phyloP scores from a whole-genome alignment of 495 filamentous ascomycete genomes.

The Daldinia decipiens region DNA sequence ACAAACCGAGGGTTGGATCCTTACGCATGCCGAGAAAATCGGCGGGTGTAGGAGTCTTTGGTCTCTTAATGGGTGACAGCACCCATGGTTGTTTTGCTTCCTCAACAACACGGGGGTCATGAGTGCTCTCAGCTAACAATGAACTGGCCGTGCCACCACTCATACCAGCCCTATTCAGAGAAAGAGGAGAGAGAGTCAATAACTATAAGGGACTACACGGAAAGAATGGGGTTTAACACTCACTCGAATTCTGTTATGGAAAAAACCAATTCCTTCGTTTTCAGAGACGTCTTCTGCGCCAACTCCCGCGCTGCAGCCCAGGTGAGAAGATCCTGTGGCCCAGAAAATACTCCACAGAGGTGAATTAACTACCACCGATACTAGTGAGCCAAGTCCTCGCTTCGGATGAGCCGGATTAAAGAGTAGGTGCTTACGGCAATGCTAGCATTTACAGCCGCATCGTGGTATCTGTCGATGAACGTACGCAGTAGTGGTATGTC shows the following conservation, averaged over 20 bases:
- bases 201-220: background rate
- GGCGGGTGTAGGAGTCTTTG: constrained; percentile 6
- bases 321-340: constrained; percentile 74
- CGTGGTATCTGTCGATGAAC: constrained; percentile 78
- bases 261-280: constrained; percentile 63
- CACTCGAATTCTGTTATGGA: constrained; percentile 67
- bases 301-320: constrained; percentile 70
- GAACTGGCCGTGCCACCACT: constrained; percentile 26
- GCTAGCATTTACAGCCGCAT: constrained; percentile 72
- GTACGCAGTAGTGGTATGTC: constrained; percentile 76
- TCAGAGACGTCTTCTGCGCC: constrained; percentile 61
- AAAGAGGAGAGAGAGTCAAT: background rate
- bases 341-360: constrained; percentile 70
- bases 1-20: constrained; percentile 23
- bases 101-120: constrained; percentile 1
- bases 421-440: constrained; percentile 76
- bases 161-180: constrained; percentile 3
- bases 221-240: constrained; percentile 8
- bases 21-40: constrained; percentile 23
- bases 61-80: constrained; percentile 15
- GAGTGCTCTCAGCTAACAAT: constrained; percentile 20
- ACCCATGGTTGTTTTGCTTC: constrained; percentile 29
- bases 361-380: constrained; percentile 55
- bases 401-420: background rate
- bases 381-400: background rate